phyloP scores from a whole-genome alignment of 78 protist genomes.

The Cavenderia fasciculata region DNA sequence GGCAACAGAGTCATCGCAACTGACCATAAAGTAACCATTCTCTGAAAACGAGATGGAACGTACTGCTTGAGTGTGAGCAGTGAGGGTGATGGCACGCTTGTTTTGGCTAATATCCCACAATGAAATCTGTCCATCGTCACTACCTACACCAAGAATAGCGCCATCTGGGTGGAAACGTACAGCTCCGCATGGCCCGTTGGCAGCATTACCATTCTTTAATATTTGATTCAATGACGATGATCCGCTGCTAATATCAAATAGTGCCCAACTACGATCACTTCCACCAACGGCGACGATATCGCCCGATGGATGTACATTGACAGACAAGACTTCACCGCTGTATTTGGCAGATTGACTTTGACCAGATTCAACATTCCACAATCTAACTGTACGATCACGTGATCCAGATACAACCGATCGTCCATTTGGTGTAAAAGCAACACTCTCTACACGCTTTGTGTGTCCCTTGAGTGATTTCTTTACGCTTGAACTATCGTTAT shows the following conservation, averaged over 20 bases:
- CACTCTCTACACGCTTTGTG: constrained; percentile 29
- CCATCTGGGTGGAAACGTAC: constrained; percentile 97
- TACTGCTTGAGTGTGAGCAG: constrained; percentile 34
- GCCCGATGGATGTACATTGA: constrained; percentile 84
- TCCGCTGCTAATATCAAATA: constrained; percentile 81
- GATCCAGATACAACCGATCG: constrained; percentile 57
- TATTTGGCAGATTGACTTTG: constrained; percentile 12
- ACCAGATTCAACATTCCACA: constrained; percentile 50
- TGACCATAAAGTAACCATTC: constrained; percentile 79
- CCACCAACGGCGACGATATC: constrained; percentile 64
- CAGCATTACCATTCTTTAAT: neutral
- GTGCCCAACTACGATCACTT: constrained; percentile 85
- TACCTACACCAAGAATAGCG: constrained; percentile 88
- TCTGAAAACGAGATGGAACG: constrained; percentile 81
- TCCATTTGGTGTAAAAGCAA: constrained; percentile 80
- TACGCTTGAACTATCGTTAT: neutral
- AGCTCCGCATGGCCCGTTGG: neutral
- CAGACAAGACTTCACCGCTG: constrained; percentile 58
- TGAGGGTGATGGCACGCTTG: constrained; percentile 61
- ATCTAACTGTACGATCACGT: constrained; percentile 57
- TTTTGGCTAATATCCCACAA: constrained; percentile 83
- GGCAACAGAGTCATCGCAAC: constrained; percentile 58
- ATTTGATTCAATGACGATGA: neutral
- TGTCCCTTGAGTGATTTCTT: constrained; percentile 43
- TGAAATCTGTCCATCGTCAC: constrained; percentile 22